phyloP scores from a whole-genome alignment of 1,284 basidiomycete genomes.

The Ceratobasidium papillatum region DNA sequence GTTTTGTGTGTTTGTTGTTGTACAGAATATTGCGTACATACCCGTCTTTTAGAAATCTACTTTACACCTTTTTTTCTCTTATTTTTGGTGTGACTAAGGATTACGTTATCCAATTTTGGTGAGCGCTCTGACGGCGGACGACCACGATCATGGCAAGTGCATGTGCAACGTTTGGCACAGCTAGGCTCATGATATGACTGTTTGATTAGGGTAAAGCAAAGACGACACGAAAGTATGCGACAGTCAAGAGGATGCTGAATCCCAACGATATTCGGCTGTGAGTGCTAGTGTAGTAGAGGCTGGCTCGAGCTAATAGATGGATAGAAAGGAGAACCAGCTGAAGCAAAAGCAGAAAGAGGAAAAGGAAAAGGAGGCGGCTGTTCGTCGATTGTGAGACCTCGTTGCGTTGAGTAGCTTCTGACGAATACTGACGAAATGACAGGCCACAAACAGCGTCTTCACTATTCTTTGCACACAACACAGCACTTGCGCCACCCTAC shows the following conservation, averaged over 20 bases:
- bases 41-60: slow-evolving; percentile 20
- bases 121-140: background rate
- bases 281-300: slow-evolving; percentile 51
- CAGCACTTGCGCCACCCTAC: slow-evolving; percentile 95
- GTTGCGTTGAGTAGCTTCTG: background rate
- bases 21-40: background rate
- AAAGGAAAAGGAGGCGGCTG: slow-evolving; percentile 73
- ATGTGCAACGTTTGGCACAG: background rate
- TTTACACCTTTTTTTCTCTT: background rate
- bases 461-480: slow-evolving; percentile 96
- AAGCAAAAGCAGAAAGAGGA: slow-evolving; percentile 83
- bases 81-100: slow-evolving; percentile 6
- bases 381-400: slow-evolving; percentile 71
- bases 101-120: slow-evolving; percentile 32
- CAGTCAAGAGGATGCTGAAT: slow-evolving; percentile 94
- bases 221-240: slow-evolving; percentile 94
- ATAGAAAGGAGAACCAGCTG: slow-evolving; percentile 80
- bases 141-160: slow-evolving; percentile 14
- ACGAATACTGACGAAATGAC: slow-evolving; percentile 36
- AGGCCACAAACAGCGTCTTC: slow-evolving; percentile 87
- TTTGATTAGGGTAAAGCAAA: slow-evolving; percentile 85
- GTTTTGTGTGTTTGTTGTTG: slow-evolving; percentile 5
- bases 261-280: slow-evolving; percentile 94
- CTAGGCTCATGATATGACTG: background rate
- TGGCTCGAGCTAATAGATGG: background rate